These are phyloP conservation scores for Boletellus ananiceps DNA, from an alignment of 768 basidiomycete genomes.

Conservation along the genomic window DNA sequence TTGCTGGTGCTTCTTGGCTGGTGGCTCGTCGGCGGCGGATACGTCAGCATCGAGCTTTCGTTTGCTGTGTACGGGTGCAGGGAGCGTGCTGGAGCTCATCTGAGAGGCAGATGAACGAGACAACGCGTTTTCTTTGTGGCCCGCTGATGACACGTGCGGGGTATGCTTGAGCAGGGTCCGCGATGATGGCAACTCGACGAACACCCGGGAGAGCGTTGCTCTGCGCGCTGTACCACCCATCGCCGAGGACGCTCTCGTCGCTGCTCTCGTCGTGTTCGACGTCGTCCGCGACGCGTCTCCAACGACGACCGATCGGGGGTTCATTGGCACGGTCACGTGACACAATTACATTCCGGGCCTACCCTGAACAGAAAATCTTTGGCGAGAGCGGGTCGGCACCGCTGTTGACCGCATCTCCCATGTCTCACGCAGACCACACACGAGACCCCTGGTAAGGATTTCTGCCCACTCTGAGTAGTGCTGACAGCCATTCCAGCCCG, in stretches of 20 bases:
- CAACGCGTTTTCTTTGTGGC: slow-evolving; percentile 44
- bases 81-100: slow-evolving; percentile 28
- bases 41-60: slow-evolving; percentile 42
- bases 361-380: slow-evolving; percentile 31
- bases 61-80: slow-evolving; percentile 38
- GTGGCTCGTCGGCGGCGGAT: slow-evolving; percentile 14
- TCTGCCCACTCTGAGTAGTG: background rate
- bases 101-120: slow-evolving; percentile 35
- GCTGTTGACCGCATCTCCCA: slow-evolving; percentile 25
- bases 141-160: slow-evolving; percentile 27
- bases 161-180: slow-evolving; percentile 18
- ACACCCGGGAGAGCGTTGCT: slow-evolving; percentile 39
- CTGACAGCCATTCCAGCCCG: slow-evolving; percentile 52
- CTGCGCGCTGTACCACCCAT: slow-evolving; percentile 29
- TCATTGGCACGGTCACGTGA: slow-evolving; percentile 31
- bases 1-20: slow-evolving; percentile 27
- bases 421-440: slow-evolving; percentile 91
- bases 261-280: slow-evolving; percentile 17
- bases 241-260: background rate
- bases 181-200: slow-evolving; percentile 52
- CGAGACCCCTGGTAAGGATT: slow-evolving; percentile 79
- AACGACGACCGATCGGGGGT: slow-evolving; percentile 3
- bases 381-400: background rate
- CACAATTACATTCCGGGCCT: slow-evolving; percentile 15
- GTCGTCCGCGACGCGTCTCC: slow-evolving; percentile 22